These are phyloP conservation scores for Marasmius tenuissimus DNA, from an alignment of 1,284 basidiomycete genomes.

Conservation along the genomic window DNA sequence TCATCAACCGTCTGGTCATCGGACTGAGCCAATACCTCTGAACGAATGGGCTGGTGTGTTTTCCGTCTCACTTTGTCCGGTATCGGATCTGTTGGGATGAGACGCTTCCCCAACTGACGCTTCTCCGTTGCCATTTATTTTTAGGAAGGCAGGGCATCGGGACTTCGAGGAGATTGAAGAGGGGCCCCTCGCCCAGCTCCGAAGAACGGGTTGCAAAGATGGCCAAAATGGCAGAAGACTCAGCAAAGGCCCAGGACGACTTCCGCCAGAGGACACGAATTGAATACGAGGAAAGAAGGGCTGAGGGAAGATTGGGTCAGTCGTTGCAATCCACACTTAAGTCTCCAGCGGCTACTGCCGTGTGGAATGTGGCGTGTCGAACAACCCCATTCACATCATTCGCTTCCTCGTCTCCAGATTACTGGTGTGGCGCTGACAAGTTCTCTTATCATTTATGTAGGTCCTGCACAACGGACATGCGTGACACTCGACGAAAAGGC, in stretches of 20 bases:
- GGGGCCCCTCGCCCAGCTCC: slow-evolving; percentile 60
- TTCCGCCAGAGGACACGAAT: slow-evolving; percentile 67
- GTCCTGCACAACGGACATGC: slow-evolving; percentile 70
- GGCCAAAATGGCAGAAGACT: slow-evolving; percentile 66
- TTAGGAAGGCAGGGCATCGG: slow-evolving; percentile 79
- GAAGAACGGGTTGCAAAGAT: slow-evolving; percentile 70
- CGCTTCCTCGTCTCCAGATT: background rate
- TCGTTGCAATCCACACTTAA: background rate
- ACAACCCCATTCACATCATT: background rate
- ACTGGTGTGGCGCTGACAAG: no score
- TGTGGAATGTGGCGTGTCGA: no score
- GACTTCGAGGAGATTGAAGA: slow-evolving; percentile 43
- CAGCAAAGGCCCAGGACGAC: slow-evolving; percentile 40
- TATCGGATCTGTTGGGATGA: background rate
- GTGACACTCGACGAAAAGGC: slow-evolving; percentile 67
- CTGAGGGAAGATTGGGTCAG: slow-evolving; percentile 60
- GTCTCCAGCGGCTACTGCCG: no score
- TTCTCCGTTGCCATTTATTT: background rate
- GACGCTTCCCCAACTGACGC: background rate
- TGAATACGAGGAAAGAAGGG: slow-evolving; percentile 73
- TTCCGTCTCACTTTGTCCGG: background rate
- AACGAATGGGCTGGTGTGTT: slow-evolving; percentile 74
- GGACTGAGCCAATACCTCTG: slow-evolving; percentile 64
- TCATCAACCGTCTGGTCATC: slow-evolving; percentile 32
- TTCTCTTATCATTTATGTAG: slow-evolving; percentile 18